Evolutionary conservation across 345 rosid genomes (phyloP).

Genomic region (Hypericum perforatum): DNA sequence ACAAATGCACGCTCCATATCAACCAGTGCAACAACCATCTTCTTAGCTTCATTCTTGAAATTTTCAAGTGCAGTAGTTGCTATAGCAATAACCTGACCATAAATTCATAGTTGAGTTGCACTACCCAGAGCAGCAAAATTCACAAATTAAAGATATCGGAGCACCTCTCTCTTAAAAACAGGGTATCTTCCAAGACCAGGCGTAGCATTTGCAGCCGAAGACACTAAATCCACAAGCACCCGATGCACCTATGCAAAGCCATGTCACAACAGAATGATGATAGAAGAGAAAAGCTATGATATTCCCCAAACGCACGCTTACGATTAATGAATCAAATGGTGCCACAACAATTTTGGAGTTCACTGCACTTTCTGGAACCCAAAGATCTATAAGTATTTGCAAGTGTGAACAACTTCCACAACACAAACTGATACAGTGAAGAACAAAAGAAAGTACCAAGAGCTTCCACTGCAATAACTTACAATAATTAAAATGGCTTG

Average conservation of each 20-base stretch:
- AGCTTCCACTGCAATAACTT: no score
- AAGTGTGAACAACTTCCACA: no score
- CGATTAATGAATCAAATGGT: no score
- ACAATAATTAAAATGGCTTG: no score
- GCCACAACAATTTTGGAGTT: no score
- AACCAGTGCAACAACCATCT: constrained; percentile 94
- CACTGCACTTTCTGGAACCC: no score
- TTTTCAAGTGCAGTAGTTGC: constrained; percentile 88
- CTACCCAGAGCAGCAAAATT: not conserved
- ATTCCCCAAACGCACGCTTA: no score
- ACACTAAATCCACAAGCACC: constrained; percentile 81
- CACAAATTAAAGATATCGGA: not conserved
- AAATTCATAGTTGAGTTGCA: constrained; percentile 7
- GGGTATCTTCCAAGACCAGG: constrained; percentile 99
- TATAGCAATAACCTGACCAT: constrained; percentile 70
- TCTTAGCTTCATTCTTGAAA: constrained; percentile 85
- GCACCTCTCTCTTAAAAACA: constrained; percentile 92
- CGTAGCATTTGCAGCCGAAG: constrained; percentile 85
- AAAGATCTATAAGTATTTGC: no score
- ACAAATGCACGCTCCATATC: constrained; percentile 99
- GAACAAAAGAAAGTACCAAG: no score
- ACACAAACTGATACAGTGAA: no score
- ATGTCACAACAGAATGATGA: no score
- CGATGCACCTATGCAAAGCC: constrained; percentile 63
- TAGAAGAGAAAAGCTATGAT: no score